phyloP scores from a whole-genome alignment of 768 basidiomycete species.

The Auriculariales sp. region DNA sequence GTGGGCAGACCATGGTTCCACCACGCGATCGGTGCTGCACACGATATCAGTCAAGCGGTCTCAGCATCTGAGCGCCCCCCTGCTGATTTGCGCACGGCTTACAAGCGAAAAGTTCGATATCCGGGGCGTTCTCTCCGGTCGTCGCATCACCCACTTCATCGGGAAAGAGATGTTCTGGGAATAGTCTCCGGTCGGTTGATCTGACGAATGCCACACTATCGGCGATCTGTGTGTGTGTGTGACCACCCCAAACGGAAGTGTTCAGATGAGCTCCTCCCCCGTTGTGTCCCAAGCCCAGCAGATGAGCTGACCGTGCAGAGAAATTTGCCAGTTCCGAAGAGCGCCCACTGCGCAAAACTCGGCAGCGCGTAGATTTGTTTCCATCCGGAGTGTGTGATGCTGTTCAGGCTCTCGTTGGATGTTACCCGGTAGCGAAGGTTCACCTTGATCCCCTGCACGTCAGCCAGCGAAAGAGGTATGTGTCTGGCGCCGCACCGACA shows the following conservation, averaged over 20 bases:
- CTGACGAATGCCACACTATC: constrained; percentile 43
- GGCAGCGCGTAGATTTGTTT: constrained; percentile 17
- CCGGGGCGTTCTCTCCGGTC: constrained; percentile 19
- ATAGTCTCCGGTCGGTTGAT: constrained; percentile 30
- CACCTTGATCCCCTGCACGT: too few relatives aligned
- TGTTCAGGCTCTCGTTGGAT: not conserved
- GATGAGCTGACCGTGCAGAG: constrained; percentile 36
- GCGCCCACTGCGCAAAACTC: constrained; percentile 27
- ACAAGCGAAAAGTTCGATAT: constrained; percentile 18
- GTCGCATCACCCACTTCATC: constrained; percentile 15
- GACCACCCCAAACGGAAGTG: too few relatives aligned
- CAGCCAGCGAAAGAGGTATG: too few relatives aligned
- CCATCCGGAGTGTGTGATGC: not conserved
- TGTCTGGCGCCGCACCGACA: constrained; percentile 23
- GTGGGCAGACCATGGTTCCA: not conserved
- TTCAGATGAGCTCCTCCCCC: too few relatives aligned
- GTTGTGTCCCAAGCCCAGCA: too few relatives aligned
- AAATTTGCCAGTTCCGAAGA: constrained; percentile 33
- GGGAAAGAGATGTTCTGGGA: constrained; percentile 16
- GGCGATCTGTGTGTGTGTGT: constrained; percentile 16
- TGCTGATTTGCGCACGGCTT: not conserved
- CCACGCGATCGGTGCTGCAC: not conserved
- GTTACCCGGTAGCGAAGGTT: constrained; percentile 36
- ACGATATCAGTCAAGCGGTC: not conserved
- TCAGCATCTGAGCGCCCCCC: too few relatives aligned